Percentiles rank a stretch among this genome's conserved stretches.
Conservation (phyloP, 2,329 filamentous ascomycete genomes). For the Xylariaceae sp. region DNA sequence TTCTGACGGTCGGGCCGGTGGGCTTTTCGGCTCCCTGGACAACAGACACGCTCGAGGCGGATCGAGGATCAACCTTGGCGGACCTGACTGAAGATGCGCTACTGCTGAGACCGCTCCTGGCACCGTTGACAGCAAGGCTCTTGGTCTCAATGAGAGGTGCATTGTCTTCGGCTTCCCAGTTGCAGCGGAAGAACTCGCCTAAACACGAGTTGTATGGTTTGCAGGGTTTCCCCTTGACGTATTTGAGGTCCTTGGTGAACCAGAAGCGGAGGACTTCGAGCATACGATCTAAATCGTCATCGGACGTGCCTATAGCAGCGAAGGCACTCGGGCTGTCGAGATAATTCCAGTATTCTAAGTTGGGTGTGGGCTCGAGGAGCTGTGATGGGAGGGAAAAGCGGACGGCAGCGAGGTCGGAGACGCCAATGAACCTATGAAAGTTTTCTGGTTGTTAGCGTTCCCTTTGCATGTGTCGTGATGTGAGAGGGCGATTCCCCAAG, state of each 20-base stretch:
- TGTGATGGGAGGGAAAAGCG: slow-evolving; percentile 95
- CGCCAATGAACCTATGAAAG: slow-evolving; percentile 77
- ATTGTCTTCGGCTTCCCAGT: slow-evolving; percentile 87
- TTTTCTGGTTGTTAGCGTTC: slow-evolving; percentile 26
- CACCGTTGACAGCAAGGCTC: slow-evolving; percentile 30
- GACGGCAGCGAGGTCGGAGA: slow-evolving; percentile 90
- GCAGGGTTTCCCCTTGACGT: slow-evolving; percentile 96
- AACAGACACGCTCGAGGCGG: slow-evolving; percentile 48
- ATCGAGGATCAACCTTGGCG: slow-evolving; percentile 38
- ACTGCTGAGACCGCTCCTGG: slow-evolving; percentile 30
- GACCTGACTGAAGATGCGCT: slow-evolving; percentile 49
- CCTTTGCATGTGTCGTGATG: not conserved
- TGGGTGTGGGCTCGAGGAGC: slow-evolving; percentile 91
- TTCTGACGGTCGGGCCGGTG: slow-evolving; percentile 57
- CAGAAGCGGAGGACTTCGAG: slow-evolving; percentile 92
- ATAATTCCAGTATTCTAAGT: slow-evolving; percentile 99
- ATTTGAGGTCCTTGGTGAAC: slow-evolving; percentile 99
- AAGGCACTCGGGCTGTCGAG: slow-evolving; percentile 93
- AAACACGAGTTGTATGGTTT: slow-evolving; percentile 98
- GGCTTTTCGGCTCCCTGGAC: slow-evolving; percentile 43
- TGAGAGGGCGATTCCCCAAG: not conserved
- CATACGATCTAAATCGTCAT: slow-evolving; percentile 90
- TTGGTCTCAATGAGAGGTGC: slow-evolving; percentile 60
- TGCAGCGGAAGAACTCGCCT: slow-evolving; percentile 97
- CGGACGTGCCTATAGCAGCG: slow-evolving; percentile 75